These are phyloP conservation scores for Candida verbasci DNA, from an alignment of 805 yeast genomes.

Conservation along the genomic window DNA sequence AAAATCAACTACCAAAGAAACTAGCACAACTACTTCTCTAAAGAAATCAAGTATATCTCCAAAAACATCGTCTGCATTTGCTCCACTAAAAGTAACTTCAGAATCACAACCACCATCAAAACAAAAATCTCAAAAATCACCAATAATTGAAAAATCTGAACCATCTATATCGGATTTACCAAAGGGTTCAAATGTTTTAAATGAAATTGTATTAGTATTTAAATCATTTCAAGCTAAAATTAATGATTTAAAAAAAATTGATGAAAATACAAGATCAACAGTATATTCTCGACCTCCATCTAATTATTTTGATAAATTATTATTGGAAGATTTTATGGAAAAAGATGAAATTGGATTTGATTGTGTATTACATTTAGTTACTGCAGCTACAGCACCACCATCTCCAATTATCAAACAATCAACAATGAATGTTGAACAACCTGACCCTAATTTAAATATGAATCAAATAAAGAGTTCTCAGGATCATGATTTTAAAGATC, in stretches of 20 bases:
- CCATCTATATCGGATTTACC: no score
- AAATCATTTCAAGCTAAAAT: background rate
- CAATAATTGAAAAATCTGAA: background rate
- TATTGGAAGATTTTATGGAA: background rate
- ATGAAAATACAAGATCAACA: background rate
- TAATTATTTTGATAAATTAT: background rate
- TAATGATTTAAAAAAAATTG: background rate
- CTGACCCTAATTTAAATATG: background rate
- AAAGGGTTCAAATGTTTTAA: background rate
- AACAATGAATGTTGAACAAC: background rate
- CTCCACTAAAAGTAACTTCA: background rate
- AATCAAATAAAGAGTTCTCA: background rate
- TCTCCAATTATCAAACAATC: background rate
- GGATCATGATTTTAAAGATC: background rate
- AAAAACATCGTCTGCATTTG: background rate
- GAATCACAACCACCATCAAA: background rate
- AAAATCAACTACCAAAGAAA: background rate
- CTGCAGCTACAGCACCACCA: background rate
- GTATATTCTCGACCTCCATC: background rate
- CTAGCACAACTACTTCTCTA: background rate
- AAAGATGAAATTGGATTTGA: background rate
- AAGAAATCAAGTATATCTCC: background rate
- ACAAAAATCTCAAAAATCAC: background rate
- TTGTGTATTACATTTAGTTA: background rate
- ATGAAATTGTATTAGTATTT: background rate